Evolutionary conservation across 2,329 filamentous ascomycete species (phyloP), one percentile per base, ranked within the genome.

Genomic region (Scortechinia acanthostroma): DNA sequence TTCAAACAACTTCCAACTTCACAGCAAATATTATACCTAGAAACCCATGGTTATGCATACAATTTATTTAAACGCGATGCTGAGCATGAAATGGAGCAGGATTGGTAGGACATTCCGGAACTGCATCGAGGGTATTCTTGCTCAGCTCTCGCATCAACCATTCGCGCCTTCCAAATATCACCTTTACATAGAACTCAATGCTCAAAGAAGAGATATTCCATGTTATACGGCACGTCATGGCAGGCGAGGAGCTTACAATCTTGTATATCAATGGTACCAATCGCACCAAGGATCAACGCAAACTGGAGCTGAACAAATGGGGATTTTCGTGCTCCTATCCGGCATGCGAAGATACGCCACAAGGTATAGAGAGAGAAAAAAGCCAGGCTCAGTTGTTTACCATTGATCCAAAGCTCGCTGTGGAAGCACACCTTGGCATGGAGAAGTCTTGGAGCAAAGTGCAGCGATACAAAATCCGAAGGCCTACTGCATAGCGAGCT

Each of bases 201-300:
- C 35, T 40, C 17, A 19, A 40, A 40, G 20, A 40, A 40, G 35
- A 40, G 35, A 40, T 17, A 10, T 40, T 40, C 17, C 35, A 40
- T 17, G 35, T 17, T 17, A 40, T 40, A 40, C 35, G 35, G 13
- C 13, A 40, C 35, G 20, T 40, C 10, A 40, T 40, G 35, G 35
- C 35, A 13, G 35, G 17, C 20, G 35, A 40, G 17, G 35, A 40
- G 17, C 35, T 40, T 40, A 40, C 35, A 10, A 40, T 40, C 17
- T 15, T 19, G 35, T 40, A 40, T 19, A 19, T 6, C 35, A 19
- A 19, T 40, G 35, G 35, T 19, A 40, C 35, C 17, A 40, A 40
- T 40, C 35, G 35, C 17, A 40, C 17, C 35, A 10, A 19, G 35
- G 20, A 19, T 17, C 35, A 40, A 17, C 35, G 35, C 10, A 10